These are phyloP conservation scores for Azolla pinnata DNA, from an alignment of 75 land plant genomes.

Conservation along the genomic window DNA sequence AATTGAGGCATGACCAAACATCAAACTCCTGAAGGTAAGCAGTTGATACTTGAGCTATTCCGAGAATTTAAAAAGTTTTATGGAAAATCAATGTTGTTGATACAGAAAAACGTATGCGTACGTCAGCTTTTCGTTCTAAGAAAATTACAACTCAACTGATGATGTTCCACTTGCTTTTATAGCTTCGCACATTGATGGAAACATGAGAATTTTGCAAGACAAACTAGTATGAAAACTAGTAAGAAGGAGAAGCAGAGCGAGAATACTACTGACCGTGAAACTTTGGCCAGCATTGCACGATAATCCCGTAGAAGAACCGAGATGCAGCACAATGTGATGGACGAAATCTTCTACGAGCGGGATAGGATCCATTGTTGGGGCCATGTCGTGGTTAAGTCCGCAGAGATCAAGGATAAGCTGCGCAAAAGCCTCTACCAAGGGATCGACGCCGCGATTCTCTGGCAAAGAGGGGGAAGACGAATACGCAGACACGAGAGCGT, in stretches of 20 bases:
- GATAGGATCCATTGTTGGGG: background rate
- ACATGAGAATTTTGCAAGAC: too few relatives aligned
- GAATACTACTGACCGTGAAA: slow-evolving; percentile 36
- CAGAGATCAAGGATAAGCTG: slow-evolving; percentile 39
- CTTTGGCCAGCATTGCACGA: slow-evolving; percentile 50
- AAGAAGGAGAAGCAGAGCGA: background rate
- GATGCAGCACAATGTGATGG: slow-evolving; percentile 24
- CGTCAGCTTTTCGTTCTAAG: background rate
- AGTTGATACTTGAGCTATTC: too few relatives aligned
- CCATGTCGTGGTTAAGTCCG: background rate
- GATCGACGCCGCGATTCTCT: slow-evolving; percentile 27
- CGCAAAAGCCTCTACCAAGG: slow-evolving; percentile 33
- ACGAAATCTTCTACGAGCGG: slow-evolving; percentile 44
- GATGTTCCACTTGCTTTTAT: too few relatives aligned
- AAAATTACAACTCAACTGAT: background rate
- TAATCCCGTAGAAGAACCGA: slow-evolving; percentile 22
- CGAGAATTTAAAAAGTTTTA: too few relatives aligned
- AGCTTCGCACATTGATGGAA: too few relatives aligned
- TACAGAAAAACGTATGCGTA: too few relatives aligned
- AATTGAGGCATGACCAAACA: too few relatives aligned
- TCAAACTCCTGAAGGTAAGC: too few relatives aligned
- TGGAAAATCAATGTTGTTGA: too few relatives aligned
- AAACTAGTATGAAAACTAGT: background rate
- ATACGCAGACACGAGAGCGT: slow-evolving; percentile 43
- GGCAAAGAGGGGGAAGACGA: too few relatives aligned